Evolutionary conservation across 2,329 filamentous ascomycete species (phyloP), one percentile per base, ranked within the genome.

Genomic region (Emergomyces orientalis): DNA sequence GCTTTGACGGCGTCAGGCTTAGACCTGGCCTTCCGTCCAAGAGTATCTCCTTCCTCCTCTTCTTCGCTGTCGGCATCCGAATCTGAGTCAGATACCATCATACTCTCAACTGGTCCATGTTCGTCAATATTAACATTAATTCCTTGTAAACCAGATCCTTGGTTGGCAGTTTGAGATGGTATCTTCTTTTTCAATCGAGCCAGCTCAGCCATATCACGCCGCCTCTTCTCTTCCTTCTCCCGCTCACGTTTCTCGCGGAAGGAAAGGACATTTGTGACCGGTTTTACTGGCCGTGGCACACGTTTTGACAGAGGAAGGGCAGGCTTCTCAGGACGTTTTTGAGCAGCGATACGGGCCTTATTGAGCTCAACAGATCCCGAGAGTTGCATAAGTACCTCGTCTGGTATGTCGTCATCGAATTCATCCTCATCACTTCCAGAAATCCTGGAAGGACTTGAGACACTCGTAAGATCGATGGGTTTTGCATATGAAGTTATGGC

Each of bases 81-180:
- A 63, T 88, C 87, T 30, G 76, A 78, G 4, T 74, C 77, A 37
- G 85, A 87, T 51, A 97, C 90, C 91, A 97, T 96, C 74, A 97
- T 91, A 67, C 93, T 91, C 66, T 89, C 89, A 65, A 83, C 82
- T 1, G 84, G 83, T 2, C 84, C 82, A 70, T 93, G 88, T 62
- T 94, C 91, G 75, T 93, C 94, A 64, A 90, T 90, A 62, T 84
- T 79, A 1, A 91, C 80, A 43, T 88, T 84, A 59, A 95, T 82
- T 32, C 87, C 87, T 65, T 84, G 82, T 11, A 94, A 77, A 25
- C 89, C 91, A 63, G 90, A 94, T 2, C 90, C 90, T 72, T 91
- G 90, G 63, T 90, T 88, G 9, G 83, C 78, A n/a, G 86, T 86
- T 39, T 83, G 81, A 74, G 55, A 83, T 69, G 60, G 72, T 60